A percentile compares a stretch with the other conserved stretches of the same genome.
Evolutionary conservation across 2,329 filamentous ascomycete genomes (phyloP).

Genomic region (Emmonsia crescens): DNA sequence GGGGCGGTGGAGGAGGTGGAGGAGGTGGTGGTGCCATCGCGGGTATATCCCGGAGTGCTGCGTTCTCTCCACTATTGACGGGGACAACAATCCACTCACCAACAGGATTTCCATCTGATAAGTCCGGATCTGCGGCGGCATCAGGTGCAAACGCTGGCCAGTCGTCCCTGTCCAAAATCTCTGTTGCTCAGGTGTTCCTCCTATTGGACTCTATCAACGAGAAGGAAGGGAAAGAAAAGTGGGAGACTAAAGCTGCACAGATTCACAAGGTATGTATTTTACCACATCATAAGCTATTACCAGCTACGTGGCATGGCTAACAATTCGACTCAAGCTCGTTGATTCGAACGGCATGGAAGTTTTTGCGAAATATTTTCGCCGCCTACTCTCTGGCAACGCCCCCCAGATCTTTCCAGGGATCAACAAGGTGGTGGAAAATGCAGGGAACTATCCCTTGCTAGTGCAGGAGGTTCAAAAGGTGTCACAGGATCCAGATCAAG

Average conservation of each 20-base stretch:
- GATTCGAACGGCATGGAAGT: constrained; percentile 99
- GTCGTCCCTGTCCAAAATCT: constrained; percentile 74
- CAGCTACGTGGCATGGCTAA: constrained; percentile 6
- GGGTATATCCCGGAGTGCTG: constrained; percentile 45
- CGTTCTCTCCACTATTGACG: constrained; percentile 50
- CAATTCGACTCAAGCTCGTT: constrained; percentile 54
- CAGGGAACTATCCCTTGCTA: constrained; percentile 75
- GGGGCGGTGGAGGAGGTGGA: constrained; percentile 42
- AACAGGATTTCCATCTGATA: constrained; percentile 41
- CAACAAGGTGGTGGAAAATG: constrained; percentile 60
- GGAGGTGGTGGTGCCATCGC: constrained; percentile 43
- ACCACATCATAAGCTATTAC: background rate
- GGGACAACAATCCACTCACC: constrained; percentile 44
- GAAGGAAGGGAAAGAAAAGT: constrained; percentile 83
- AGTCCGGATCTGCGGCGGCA: constrained; percentile 30
- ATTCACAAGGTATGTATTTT: constrained; percentile 65
- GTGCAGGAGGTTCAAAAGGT: constrained; percentile 79
- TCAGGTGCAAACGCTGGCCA: constrained; percentile 38
- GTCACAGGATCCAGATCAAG: constrained; percentile 66
- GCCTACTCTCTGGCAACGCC: constrained; percentile 84
- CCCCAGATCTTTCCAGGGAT: constrained; percentile 77
- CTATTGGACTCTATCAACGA: constrained; percentile 90
- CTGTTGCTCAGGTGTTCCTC: constrained; percentile 89
- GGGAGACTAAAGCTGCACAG: constrained; percentile 82
- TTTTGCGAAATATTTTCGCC: constrained; percentile 89